phyloP scores from a whole-genome alignment of 1,284 basidiomycete genomes.

The Naganishia albida region DNA sequence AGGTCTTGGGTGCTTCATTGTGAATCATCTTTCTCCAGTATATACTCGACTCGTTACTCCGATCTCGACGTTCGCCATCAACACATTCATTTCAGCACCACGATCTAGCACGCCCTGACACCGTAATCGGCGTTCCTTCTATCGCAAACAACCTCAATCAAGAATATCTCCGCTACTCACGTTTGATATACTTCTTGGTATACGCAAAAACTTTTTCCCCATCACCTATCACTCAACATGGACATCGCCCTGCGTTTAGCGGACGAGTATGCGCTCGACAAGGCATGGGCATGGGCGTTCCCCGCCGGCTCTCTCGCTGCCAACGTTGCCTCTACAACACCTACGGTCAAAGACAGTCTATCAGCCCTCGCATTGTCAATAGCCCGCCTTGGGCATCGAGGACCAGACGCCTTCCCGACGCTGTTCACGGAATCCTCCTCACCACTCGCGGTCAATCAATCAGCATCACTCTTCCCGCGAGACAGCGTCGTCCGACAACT shows the following conservation, averaged over 20 bases:
- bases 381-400: constrained; percentile 23
- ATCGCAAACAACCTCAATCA: not conserved
- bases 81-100: not conserved
- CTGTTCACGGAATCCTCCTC: constrained; percentile 17
- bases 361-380: constrained; percentile 22
- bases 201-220: not conserved
- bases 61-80: constrained; percentile 1
- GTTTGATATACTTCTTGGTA: not conserved
- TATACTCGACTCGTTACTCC: not conserved
- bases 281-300: constrained; percentile 25
- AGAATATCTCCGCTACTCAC: not conserved
- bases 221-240: constrained; percentile 6
- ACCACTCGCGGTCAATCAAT: constrained; percentile 18
- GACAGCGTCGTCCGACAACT: constrained; percentile 77
- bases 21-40: not conserved
- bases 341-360: constrained; percentile 23
- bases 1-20: not conserved
- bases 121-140: not conserved
- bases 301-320: constrained; percentile 17
- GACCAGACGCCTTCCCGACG: constrained; percentile 16
- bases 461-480: constrained; percentile 56
- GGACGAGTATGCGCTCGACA: constrained; percentile 25
- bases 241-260: constrained; percentile 25
- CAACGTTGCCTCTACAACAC: constrained; percentile 18
- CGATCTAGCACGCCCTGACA: not conserved